Evolutionary conservation across 106 monocot genomes (phyloP).

Genomic region (Phalaenopsis aphrodite): DNA sequence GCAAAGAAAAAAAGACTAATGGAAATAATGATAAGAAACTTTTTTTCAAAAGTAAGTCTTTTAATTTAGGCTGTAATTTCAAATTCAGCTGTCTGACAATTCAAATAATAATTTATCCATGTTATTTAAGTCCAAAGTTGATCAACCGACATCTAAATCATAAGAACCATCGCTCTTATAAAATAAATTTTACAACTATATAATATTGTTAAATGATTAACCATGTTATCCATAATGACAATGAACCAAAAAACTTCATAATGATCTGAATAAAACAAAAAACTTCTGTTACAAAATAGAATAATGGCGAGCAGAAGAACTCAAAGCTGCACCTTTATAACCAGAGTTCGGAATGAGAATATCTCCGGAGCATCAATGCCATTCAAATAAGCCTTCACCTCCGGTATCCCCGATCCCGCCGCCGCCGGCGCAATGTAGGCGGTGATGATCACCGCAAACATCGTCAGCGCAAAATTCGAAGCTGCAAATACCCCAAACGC

Average conservation of each 20-base stretch:
- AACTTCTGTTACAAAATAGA: background rate
- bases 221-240: background rate
- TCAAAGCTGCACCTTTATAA: constrained; percentile 48
- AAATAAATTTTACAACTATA: background rate
- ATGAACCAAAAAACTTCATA: background rate
- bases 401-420: constrained; percentile 75
- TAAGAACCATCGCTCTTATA: background rate
- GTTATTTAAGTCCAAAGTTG: background rate
- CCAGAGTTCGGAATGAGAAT: constrained; percentile 37
- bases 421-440: constrained; percentile 55
- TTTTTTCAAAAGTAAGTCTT: too few relatives aligned
- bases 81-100: too few relatives aligned
- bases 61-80: too few relatives aligned
- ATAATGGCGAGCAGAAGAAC: background rate
- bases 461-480: constrained; percentile 50
- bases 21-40: too few relatives aligned
- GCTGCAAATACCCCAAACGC: constrained; percentile 47
- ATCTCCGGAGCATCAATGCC: constrained; percentile 73
- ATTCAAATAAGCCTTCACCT: constrained; percentile 79
- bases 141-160: background rate
- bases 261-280: background rate
- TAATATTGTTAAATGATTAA: background rate
- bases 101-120: background rate
- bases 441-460: constrained; percentile 50
- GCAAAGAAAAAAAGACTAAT: too few relatives aligned